Evolutionary conservation across 331 rosid species (phyloP).

Genomic region (Quercus phellos): DNA sequence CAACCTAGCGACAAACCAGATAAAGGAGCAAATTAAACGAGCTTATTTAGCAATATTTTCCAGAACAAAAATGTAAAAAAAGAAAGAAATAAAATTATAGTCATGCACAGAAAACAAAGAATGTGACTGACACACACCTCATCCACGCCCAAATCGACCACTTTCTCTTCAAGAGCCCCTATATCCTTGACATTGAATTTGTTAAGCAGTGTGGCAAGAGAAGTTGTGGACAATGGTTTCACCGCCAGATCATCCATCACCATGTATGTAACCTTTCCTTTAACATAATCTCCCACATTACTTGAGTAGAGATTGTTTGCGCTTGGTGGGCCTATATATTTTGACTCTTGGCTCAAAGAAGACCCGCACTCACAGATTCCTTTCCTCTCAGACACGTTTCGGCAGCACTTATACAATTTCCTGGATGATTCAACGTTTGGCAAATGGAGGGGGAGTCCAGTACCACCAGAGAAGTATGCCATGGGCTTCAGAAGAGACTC

Average conservation of each 20-base stretch:
- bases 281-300: slow-evolving; percentile 13
- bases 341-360: background rate
- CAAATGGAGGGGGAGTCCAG: background rate
- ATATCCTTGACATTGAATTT: background rate
- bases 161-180: slow-evolving; percentile 6
- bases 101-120: background rate
- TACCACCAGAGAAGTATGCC: background rate
- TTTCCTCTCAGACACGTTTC: background rate
- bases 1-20: background rate
- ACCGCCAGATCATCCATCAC: slow-evolving; percentile 24
- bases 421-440: background rate
- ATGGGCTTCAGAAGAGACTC: slow-evolving; percentile 5
- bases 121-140: slow-evolving; percentile 10
- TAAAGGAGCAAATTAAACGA: background rate
- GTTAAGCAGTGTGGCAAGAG: background rate
- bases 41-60: too few species aligned
- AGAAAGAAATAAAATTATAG: too few species aligned
- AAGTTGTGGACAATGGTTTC: slow-evolving; percentile 14
- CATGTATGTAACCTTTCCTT: slow-evolving; percentile 1
- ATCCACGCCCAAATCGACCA: background rate
- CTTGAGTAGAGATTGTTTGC: background rate
- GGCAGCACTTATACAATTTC: background rate
- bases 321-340: background rate
- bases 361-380: background rate
- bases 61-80: too few species aligned